These are phyloP conservation scores for Ambrosia artemisiifolia DNA, from an alignment of 129 eudicot species.

Conservation along the genomic window DNA sequence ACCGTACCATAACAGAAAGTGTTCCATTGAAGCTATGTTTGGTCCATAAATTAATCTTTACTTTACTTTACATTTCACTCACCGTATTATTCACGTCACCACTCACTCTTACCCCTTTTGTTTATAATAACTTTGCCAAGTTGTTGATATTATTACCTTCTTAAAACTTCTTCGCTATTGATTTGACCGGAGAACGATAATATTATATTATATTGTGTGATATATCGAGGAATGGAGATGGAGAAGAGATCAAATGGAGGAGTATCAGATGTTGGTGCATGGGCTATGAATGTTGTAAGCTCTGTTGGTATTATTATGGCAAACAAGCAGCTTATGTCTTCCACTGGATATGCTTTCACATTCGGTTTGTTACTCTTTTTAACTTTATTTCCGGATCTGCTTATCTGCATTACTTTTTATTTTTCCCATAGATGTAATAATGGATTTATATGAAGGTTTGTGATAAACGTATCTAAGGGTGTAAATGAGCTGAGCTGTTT, in stretches of 20 bases:
- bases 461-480: no score
- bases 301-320: constrained; percentile 88
- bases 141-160: background rate
- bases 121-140: background rate
- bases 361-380: constrained; percentile 39
- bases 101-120: constrained; percentile 2
- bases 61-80: background rate
- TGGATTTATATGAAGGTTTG: no score
- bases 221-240: constrained; percentile 52
- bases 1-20: background rate
- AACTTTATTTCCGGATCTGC: background rate
- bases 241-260: constrained; percentile 45
- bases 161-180: background rate
- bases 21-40: background rate
- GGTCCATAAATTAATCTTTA: background rate
- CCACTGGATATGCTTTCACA: constrained; percentile 61
- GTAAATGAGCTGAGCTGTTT: no score
- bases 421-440: no score
- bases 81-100: constrained; percentile 5
- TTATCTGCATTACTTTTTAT: no score
- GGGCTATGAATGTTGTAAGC: constrained; percentile 78
- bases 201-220: background rate
- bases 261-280: constrained; percentile 75
- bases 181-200: background rate
- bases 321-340: constrained; percentile 73